Evolutionary conservation across 768 basidiomycete species (phyloP), one percentile per base, ranked within the genome.

Genomic region (Lactarius hengduanensis): DNA sequence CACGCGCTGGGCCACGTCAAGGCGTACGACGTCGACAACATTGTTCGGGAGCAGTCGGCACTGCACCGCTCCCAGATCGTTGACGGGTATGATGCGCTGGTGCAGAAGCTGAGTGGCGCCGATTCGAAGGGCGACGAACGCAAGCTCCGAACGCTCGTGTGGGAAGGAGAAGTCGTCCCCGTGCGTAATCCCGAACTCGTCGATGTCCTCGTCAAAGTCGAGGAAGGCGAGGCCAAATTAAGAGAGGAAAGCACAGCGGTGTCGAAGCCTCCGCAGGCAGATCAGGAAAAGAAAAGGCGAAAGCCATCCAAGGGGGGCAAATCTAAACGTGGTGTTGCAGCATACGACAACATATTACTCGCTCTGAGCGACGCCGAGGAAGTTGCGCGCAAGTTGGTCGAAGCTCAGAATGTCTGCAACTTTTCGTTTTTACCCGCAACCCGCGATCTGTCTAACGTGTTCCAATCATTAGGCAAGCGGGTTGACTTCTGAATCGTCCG

Each of bases 101-200:
- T 90, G 18, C 72, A 82, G 62, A 76, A 80, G 66, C 81, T 91
- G 47, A 79, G 79, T 36, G 72, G 70, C n/a, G 75, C 71, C 32
- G 77, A 72, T 3, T 74, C 72, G 10, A 78, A 77, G 58, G 80
- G 74, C 11, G 77, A 75, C 10, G 80, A 76, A 34, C 82, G 80
- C 74, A 86, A 81, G 74, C 79, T 96, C 63, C 78, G 78, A 59
- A 77, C 82, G 59, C 77, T 94, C 41, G 69, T 80, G 2, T 97
- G 94, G 92, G 94, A 94, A 68, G 93, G 86, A 6, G 83, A 89
- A 71, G 84, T 85, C 0, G 86, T 98, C 7, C 92, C 94, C 20
- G 83, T 97, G 55, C 84, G 96, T 62, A 94, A 90, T 72, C 93
- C 94, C 0, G 95, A 98, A 76, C 79, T 98, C 64, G 96, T 97